Base-by-base conservation (phyloP, 192 early-diverging fungal species). In the Coemansia asiatica region DNA sequence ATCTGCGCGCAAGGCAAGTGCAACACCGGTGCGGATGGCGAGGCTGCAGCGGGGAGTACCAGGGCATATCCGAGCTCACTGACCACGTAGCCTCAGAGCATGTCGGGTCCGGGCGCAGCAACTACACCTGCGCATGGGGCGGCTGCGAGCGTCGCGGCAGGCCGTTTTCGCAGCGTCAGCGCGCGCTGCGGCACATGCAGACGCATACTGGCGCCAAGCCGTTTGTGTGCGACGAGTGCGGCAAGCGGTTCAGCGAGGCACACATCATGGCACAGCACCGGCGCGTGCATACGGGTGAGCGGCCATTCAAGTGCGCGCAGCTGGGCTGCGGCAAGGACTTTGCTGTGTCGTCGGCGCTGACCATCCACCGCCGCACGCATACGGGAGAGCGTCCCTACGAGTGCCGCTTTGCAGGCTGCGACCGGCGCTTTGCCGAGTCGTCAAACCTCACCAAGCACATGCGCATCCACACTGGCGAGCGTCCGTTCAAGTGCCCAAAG, bases 191-290 rank as follows among this genome's bases (percentile, higher is more conserved):
- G 27, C 94, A 95, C 71, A 89, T 94, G 21, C 92, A 93, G 62
- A 93, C 91, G 29, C 93, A 91, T 79, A 90, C 87, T 22, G 91
- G 93, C 6, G 87, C 89, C 68, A 91, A 90, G 71, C 93, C 93
- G 1, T 93, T 88, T 60, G 84, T 87, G 61, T 95, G 93, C 84
- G 76, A 63, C 22, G 66, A 84, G 23, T 95, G 93, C 65, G 84
- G 83, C 31, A 90, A 90, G 79, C 80, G 89, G 15, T 95, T 95
- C 68, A 89, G 90, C 31, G 92, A 94, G 72, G 75, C 85, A 4
- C 87, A 86, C 58, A 88, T 90, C 56, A 90, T 94, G 90, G 84
- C 87, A 53, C 86, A 89, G 61, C 90, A 91, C 57, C 85, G 87
- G 84, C 83, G 90, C 31, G 87, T 85, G 16, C 91, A 93, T 69